Base-by-base conservation (phyloP, 495 filamentous ascomycete species). In the Penicillium roqueforti region DNA sequence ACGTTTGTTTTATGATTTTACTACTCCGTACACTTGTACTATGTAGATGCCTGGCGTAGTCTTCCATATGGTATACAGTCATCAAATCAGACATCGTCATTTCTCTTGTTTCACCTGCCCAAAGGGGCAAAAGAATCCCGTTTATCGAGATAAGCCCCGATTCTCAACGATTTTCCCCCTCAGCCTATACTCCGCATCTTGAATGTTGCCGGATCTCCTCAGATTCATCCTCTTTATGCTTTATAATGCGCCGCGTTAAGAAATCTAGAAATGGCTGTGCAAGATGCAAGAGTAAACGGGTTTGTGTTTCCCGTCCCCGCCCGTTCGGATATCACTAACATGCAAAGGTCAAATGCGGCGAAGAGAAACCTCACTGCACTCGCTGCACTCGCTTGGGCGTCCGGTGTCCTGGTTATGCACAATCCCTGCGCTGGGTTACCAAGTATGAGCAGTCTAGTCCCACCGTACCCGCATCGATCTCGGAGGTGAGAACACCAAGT, bases 291-390 rank as follows among this genome's bases (percentile, higher is more conserved):
- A 76, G 70, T 59, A 79, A 80, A 69, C 67, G 77, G 56, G 77
- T 78, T 47, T 44, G 67, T 68, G 29, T 32, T 11, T 22, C 28
- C 20, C 26, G 36, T 23, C 1, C 3, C 22, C 14, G 23, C 23
- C 41, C 4, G 31, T 8, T 28, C 4, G 22, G 4, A 23, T 37
- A 7, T 47, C n/a, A 9, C 44, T 49, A 19, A 50, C 34, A 38
- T 3, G 0, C 20, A 53, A 28, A 81, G 80, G 68, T 83, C 51
- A 83, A 83, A 69, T 83, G 80, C 58, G 80, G 79, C 65, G 80
- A 83, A 60, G 71, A 71, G 26, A 73, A 77, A 36, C 80, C 80
- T 31, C 65, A 70, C 44, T 83, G 80, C 58, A 62, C 55, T 51
- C 76, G 79, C 49, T 83, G 80, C 55, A 71, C 61, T n/a, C 74